These are phyloP conservation scores for Exophiala mesophila DNA, from an alignment of 2,329 filamentous ascomycete species.

Conservation along the genomic window DNA sequence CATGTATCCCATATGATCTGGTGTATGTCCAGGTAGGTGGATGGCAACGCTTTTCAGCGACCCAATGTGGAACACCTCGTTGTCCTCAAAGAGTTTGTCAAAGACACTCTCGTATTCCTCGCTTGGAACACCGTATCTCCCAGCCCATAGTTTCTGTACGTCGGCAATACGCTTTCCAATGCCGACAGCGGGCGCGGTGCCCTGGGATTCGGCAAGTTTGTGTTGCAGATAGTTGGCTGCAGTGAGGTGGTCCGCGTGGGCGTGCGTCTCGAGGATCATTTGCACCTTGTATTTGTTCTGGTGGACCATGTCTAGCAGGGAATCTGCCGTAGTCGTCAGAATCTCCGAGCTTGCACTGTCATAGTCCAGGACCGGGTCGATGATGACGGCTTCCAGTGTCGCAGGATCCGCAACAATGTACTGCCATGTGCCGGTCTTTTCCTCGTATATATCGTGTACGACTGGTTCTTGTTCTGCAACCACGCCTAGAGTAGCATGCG, in stretches of 20 bases:
- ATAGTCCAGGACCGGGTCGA: constrained; percentile 57
- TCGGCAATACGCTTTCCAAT: constrained; percentile 52
- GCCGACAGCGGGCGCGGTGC: constrained; percentile 42
- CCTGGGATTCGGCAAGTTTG: constrained; percentile 33
- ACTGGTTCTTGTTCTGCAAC: constrained; percentile 29
- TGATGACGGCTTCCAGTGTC: constrained; percentile 48
- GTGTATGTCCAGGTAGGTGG: constrained; percentile 57
- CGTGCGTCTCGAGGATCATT: constrained; percentile 56
- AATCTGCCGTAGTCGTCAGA: constrained; percentile 48
- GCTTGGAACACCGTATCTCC: constrained; percentile 43
- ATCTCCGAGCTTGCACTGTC: constrained; percentile 40
- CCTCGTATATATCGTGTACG: constrained; percentile 40
- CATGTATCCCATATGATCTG: constrained; percentile 56
- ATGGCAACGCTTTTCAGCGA: constrained; percentile 43
- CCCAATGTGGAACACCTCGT: constrained; percentile 51
- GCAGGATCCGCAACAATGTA: constrained; percentile 53
- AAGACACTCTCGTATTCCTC: constrained; percentile 47
- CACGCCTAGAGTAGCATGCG: constrained; percentile 1
- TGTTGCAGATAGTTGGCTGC: constrained; percentile 53
- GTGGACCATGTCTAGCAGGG: constrained; percentile 41
- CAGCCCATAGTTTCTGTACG: constrained; percentile 49
- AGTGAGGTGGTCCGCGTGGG: constrained; percentile 56
- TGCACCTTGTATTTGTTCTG: constrained; percentile 44
- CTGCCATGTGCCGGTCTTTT: constrained; percentile 52
- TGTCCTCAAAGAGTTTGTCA: constrained; percentile 50